A percentile compares a stretch with the other conserved stretches of the same genome.
These are phyloP conservation scores for Sporothrix protearum DNA, from an alignment of 2,329 filamentous ascomycete species.

Conservation along the genomic window DNA sequence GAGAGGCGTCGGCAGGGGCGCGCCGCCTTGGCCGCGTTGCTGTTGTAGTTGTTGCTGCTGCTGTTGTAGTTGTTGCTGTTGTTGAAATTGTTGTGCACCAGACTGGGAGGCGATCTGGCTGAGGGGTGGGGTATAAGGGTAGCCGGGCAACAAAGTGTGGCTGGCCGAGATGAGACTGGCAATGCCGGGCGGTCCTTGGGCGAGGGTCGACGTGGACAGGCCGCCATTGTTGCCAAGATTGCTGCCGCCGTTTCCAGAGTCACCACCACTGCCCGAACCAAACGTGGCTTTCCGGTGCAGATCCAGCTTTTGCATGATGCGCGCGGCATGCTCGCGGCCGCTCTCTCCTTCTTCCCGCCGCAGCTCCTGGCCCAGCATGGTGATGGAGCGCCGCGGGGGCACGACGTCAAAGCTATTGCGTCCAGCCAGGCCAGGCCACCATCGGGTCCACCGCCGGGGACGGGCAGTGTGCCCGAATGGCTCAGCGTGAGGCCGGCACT, in stretches of 20 bases:
- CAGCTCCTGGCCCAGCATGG: constrained; percentile 50
- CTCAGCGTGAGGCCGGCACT: constrained; percentile 43
- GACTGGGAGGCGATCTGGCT: constrained; percentile 28
- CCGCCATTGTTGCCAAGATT: constrained; percentile 33
- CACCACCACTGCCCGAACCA: background rate
- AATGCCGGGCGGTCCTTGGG: constrained; percentile 59
- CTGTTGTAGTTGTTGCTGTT: constrained; percentile 29
- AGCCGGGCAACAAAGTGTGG: constrained; percentile 70
- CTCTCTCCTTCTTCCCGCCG: constrained; percentile 66
- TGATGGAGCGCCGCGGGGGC: constrained; percentile 54
- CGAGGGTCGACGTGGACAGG: constrained; percentile 39
- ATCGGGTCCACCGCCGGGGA: constrained; percentile 57
- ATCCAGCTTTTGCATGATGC: constrained; percentile 91
- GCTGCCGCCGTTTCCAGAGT: constrained; percentile 26
- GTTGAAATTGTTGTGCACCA: background rate
- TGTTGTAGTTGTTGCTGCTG: constrained; percentile 15
- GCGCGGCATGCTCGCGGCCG: constrained; percentile 73
- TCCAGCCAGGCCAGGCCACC: constrained; percentile 64
- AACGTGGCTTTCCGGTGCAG: constrained; percentile 75
- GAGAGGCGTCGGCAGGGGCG: constrained; percentile 38
- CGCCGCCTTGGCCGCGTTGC: constrained; percentile 27
- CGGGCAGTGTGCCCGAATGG: constrained; percentile 59
- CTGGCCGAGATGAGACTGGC: constrained; percentile 82
- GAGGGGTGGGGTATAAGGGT: constrained; percentile 31
- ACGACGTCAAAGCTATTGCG: constrained; percentile 70